Conservation (phyloP, 176 grass and related monocot species). For the Oryza glaberrima region DNA sequence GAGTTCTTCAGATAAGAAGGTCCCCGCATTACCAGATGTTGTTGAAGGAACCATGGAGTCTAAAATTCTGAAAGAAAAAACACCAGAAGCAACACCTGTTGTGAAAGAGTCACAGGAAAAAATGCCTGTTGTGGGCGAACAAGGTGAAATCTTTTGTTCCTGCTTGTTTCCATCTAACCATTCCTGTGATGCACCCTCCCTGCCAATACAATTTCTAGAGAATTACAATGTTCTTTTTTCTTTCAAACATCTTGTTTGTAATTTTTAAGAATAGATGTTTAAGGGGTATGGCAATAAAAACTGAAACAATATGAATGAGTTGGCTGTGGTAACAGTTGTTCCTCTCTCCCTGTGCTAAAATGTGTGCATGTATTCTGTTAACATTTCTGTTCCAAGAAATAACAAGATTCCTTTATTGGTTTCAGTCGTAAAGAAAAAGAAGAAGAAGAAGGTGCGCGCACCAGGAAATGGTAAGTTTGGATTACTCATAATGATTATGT, state of each 20-base stretch:
- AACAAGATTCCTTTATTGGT: constrained; percentile 27
- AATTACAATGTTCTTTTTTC: constrained; percentile 19
- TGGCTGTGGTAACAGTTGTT: neutral
- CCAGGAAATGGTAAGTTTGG: constrained; percentile 58
- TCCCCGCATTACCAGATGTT: constrained; percentile 38
- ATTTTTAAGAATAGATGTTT: constrained; percentile 2
- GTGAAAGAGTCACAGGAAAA: constrained; percentile 68
- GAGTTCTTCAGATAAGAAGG: constrained; percentile 63
- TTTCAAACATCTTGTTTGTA: constrained; percentile 34
- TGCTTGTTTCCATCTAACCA: constrained; percentile 43
- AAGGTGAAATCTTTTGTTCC: constrained; percentile 56
- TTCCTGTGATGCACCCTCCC: constrained; percentile 8
- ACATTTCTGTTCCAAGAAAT: constrained; percentile 18
- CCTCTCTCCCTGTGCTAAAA: neutral
- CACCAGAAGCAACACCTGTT: constrained; percentile 52
- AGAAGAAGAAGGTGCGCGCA: constrained; percentile 78
- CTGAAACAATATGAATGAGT: constrained; percentile 19
- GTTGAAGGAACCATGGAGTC: constrained; percentile 63
- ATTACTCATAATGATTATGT: neutral
- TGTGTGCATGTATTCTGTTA: constrained; percentile 31
- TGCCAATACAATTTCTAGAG: constrained; percentile 6
- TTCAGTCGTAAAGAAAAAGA: constrained; percentile 85
- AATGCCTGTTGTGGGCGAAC: constrained; percentile 58
- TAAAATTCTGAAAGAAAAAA: constrained; percentile 54
- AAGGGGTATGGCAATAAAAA: neutral